These are phyloP conservation scores for Eucalyptus regnans DNA, from an alignment of 345 rosid genomes.

Conservation along the genomic window DNA sequence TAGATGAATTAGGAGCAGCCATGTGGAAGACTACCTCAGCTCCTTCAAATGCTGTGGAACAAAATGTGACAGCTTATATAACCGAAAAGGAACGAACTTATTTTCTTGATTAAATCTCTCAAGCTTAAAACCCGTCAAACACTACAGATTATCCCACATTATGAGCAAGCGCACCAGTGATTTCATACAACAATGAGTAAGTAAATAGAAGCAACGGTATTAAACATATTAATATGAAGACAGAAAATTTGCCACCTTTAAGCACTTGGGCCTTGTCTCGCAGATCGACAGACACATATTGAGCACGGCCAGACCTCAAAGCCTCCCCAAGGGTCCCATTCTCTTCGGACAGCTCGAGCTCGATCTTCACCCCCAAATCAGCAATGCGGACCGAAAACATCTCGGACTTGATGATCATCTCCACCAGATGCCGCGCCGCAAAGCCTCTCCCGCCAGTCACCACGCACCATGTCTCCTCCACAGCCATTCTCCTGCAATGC, in stretches of 20 bases:
- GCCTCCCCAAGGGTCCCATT: constrained; percentile 56
- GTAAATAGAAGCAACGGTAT: background rate
- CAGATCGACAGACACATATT: constrained; percentile 58
- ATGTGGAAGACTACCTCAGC: constrained; percentile 83
- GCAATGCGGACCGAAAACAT: constrained; percentile 56
- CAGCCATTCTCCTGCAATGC: background rate
- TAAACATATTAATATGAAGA: background rate
- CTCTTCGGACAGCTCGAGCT: constrained; percentile 46
- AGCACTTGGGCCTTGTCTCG: constrained; percentile 64
- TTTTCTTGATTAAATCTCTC: background rate
- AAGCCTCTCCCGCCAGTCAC: constrained; percentile 97
- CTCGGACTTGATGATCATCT: constrained; percentile 47
- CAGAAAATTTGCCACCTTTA: constrained; percentile 25
- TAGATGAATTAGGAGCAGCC: constrained; percentile 97
- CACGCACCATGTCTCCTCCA: constrained; percentile 57
- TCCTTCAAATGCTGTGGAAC: constrained; percentile 50
- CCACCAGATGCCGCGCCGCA: constrained; percentile 80
- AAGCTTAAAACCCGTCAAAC: background rate
- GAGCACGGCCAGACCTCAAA: constrained; percentile 54
- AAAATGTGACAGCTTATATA: background rate
- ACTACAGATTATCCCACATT: background rate
- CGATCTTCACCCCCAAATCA: constrained; percentile 52
- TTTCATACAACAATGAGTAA: background rate
- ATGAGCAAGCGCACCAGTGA: background rate
- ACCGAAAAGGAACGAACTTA: background rate